Evolutionary conservation across 2,329 filamentous ascomycete genomes (phyloP), one percentile per base, ranked within the genome.

Genomic region (Didymella pomorum): DNA sequence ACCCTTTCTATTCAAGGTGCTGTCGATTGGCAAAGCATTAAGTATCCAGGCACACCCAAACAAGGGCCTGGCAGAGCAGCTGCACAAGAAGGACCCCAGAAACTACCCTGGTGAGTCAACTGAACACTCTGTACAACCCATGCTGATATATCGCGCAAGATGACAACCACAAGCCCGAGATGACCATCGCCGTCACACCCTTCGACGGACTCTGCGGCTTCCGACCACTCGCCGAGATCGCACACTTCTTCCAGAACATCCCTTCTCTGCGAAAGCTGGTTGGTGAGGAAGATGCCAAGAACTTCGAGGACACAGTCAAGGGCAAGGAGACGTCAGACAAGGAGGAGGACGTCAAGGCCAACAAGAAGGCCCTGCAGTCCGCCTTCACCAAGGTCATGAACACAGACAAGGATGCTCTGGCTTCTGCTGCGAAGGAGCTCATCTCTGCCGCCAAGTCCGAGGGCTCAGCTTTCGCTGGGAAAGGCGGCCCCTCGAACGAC

Each of bases 151-250:
- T 21, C n/a, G 23, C n/a, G 21, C n/a, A 41, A 67, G 65, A 99
- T 82, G 94, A 98, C 82, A 99, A 99, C 81, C 95, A 99, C 84
- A 99, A 99, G 81, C 95, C 95, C 31, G 95, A 99, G 80, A 99
- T 99, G 95, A 93, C 95, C 62, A 97, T 99, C 77, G 95, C 95
- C 62, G 89, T 99, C 71, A 98, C 95, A 1, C 89, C 92, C 0
- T 99, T 99, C 67, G 94, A 98, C 75, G 95, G 95, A 0, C 86
- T 99, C 31, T 99, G 95, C 71, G 95, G 95, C 31, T 99, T 99
- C 83, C 87, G 95, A 10, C 95, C 95, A 0, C 82, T 97, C 21
- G 82, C 80, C 5, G 93, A 99, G 79, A 95, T 98, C 62, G 83
- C 87, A 0, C 91, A 96, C 76, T 98, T 98, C 77, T 82, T 96